Evolutionary conservation across 83 land plant species (phyloP).

Genomic region (Diphasiastrum complanatum): DNA sequence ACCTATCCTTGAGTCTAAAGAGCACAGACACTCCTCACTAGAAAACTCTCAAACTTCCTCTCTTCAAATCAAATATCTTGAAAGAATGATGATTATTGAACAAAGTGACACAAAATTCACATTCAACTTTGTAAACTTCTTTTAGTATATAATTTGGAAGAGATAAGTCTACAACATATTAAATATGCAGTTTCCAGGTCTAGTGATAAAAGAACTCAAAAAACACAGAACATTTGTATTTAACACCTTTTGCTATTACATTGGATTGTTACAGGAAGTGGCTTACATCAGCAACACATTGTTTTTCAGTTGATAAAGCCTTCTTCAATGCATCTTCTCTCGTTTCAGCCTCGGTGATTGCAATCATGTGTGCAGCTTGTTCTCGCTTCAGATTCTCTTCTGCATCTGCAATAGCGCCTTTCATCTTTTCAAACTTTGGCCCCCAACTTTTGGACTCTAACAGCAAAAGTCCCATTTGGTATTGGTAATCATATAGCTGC

Average conservation of each 20-base stretch:
- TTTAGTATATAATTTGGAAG: too few relatives aligned
- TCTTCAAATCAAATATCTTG: too few relatives aligned
- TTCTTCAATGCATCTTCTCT: constrained; percentile 65
- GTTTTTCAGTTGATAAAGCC: constrained; percentile 75
- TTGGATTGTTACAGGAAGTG: neutral
- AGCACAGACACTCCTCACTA: too few relatives aligned
- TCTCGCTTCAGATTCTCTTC: constrained; percentile 64
- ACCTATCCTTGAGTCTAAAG: too few relatives aligned
- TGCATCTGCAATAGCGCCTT: constrained; percentile 42
- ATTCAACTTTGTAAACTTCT: too few relatives aligned
- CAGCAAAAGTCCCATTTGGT: constrained; percentile 86
- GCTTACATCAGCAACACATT: constrained; percentile 83
- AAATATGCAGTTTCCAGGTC: too few relatives aligned
- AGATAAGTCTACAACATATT: too few relatives aligned
- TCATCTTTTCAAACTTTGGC: constrained; percentile 54
- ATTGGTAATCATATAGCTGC: constrained; percentile 94
- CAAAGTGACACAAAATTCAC: too few relatives aligned
- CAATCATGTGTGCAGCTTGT: constrained; percentile 55
- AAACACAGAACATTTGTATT: neutral
- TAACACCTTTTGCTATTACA: neutral
- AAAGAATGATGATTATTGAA: too few relatives aligned
- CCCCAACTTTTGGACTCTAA: constrained; percentile 80
- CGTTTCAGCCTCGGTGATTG: constrained; percentile 55
- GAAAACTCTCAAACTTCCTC: too few relatives aligned
- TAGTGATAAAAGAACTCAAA: neutral